Evolutionary conservation across 192 early-diverging fungal species (phyloP).

Genomic region (Coemansia sp.): DNA sequence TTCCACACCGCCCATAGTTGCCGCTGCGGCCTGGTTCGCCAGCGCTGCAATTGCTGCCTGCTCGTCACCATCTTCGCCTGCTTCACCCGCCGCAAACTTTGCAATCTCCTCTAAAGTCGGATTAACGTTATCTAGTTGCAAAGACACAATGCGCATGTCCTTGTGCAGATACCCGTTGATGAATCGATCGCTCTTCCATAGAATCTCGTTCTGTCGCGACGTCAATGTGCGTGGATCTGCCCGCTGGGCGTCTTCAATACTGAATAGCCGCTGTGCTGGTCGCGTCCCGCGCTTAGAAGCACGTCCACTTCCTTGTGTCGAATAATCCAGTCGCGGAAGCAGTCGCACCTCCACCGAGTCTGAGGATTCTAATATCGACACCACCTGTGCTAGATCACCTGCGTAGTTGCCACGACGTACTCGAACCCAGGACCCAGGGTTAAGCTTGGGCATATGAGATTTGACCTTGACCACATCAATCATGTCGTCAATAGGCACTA

Average conservation of each 20-base stretch:
- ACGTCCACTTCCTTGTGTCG: constrained; percentile 28
- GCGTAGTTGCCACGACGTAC: constrained; percentile 90
- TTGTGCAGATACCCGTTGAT: constrained; percentile 83
- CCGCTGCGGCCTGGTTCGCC: constrained; percentile 56
- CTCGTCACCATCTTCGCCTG: constrained; percentile 69
- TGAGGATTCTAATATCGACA: constrained; percentile 61
- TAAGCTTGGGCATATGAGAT: constrained; percentile 55
- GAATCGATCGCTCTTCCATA: constrained; percentile 62
- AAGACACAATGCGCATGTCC: constrained; percentile 65
- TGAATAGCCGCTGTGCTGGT: constrained; percentile 77
- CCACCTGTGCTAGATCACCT: constrained; percentile 88
- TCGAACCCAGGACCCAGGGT: constrained; percentile 79
- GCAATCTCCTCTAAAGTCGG: constrained; percentile 93
- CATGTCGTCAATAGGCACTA: constrained; percentile 93
- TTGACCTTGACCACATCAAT: constrained; percentile 81
- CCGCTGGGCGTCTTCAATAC: constrained; percentile 43
- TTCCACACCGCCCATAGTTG: constrained; percentile 20
- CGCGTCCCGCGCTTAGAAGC: constrained; percentile 44
- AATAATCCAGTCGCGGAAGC: constrained; percentile 73
- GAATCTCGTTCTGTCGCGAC: constrained; percentile 59
- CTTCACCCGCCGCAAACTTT: constrained; percentile 59
- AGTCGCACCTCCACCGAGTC: constrained; percentile 67
- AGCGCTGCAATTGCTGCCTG: constrained; percentile 61
- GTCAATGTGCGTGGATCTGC: constrained; percentile 60
- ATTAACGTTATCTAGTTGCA: constrained; percentile 70